Percentiles rank a stretch among this genome's conserved stretches.
phyloP scores from a whole-genome alignment of 2,329 filamentous ascomycete genomes.

The Aspergillus niger region DNA sequence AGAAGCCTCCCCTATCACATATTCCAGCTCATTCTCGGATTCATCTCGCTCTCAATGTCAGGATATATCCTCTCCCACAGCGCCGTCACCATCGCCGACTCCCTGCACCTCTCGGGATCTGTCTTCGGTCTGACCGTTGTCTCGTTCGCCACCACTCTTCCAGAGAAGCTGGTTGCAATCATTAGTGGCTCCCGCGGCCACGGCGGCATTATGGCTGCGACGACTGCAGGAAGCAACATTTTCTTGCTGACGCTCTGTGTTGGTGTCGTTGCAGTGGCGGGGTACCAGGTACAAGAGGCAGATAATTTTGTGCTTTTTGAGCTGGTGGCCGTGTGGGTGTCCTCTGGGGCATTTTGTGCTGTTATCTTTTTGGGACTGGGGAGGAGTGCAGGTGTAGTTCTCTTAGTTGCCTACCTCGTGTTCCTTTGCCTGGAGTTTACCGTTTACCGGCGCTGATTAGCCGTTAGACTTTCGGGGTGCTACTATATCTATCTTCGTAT shows the following conservation, averaged over 20 bases:
- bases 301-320: slow-evolving; percentile 30
- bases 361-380: slow-evolving; percentile 21
- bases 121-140: slow-evolving; percentile 53
- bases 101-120: slow-evolving; percentile 48
- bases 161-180: slow-evolving; percentile 56
- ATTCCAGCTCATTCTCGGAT: slow-evolving; percentile 47
- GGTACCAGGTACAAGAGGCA: not conserved
- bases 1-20: slow-evolving; percentile 19
- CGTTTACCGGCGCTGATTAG: slow-evolving; percentile 3
- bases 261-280: slow-evolving; percentile 32
- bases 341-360: slow-evolving; percentile 13
- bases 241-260: slow-evolving; percentile 56
- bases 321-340: slow-evolving; percentile 25
- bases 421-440: slow-evolving; percentile 42
- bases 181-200: slow-evolving; percentile 52
- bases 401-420: slow-evolving; percentile 35
- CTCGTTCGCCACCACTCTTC: slow-evolving; percentile 56
- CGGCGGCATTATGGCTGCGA: slow-evolving; percentile 54
- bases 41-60: slow-evolving; percentile 49
- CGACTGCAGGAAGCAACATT: slow-evolving; percentile 57
- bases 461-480: too few species aligned
- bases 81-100: slow-evolving; percentile 44
- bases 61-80: slow-evolving; percentile 54
- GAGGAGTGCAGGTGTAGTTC: slow-evolving; percentile 24
- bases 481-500: too few species aligned